Evolutionary conservation across 139 green algal genomes (phyloP).

Genomic region (Chlorella sorokiniana): DNA sequence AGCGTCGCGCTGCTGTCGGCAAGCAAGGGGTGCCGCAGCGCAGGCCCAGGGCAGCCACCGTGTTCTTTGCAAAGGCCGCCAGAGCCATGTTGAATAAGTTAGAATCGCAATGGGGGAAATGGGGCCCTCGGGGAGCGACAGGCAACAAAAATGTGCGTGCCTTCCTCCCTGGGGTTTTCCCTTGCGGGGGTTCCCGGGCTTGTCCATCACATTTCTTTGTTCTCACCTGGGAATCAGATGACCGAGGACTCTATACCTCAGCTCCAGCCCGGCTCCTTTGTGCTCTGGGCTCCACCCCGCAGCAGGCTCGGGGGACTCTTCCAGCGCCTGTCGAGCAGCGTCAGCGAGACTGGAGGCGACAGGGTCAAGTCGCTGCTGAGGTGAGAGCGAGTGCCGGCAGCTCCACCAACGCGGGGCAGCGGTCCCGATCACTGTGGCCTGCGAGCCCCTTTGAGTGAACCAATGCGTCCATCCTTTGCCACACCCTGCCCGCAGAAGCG

Average conservation of each 20-base stretch:
- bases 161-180: too few relatives aligned
- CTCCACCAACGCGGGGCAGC: neutral
- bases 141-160: neutral
- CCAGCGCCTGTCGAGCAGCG: neutral
- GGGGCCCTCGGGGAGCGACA: neutral
- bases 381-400: neutral
- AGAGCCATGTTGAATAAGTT: conserved; percentile 35
- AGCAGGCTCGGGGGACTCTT: neutral
- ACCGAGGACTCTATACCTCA: neutral
- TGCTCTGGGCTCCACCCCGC: neutral
- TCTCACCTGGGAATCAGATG: neutral
- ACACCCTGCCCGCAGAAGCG: too few relatives aligned
- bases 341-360: neutral
- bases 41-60: conserved; percentile 33
- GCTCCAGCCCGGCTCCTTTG: neutral
- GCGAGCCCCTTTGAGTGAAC: too few relatives aligned
- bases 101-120: neutral
- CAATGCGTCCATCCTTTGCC: too few relatives aligned
- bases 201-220: neutral
- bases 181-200: neutral
- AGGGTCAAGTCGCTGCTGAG: neutral
- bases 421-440: neutral
- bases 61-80: conserved; percentile 33
- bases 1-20: neutral
- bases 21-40: conserved; percentile 22